Conservation (phyloP, 768 basidiomycete genomes). For the Rhodotorula diobovata region DNA sequence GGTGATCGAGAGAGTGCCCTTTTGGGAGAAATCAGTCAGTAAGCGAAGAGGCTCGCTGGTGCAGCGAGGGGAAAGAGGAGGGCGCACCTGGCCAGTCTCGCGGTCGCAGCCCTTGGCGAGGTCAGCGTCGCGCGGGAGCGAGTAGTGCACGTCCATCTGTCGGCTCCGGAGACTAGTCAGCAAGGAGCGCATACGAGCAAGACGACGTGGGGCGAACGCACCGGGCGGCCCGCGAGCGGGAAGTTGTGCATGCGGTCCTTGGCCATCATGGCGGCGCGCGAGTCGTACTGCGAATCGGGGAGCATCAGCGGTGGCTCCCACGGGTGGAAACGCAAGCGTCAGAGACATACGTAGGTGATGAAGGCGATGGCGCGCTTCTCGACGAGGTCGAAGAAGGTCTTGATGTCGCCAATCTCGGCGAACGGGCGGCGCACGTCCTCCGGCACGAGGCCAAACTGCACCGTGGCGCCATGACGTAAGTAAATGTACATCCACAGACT, state of each 20-base stretch:
- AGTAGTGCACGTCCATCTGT: conserved; percentile 98
- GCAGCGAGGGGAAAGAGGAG: not conserved
- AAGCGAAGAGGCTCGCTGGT: no score
- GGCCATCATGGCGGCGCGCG: conserved; percentile 87
- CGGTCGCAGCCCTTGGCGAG: conserved; percentile 57
- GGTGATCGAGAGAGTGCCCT: conserved; percentile 78
- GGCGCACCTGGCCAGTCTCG: conserved; percentile 73
- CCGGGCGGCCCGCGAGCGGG: conserved; percentile 79
- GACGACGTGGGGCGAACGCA: conserved; percentile 51
- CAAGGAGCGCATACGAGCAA: no score
- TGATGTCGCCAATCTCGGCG: conserved; percentile 90
- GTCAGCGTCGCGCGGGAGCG: conserved; percentile 82
- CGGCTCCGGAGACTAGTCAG: not conserved
- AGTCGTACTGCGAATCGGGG: conserved; percentile 63
- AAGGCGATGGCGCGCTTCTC: conserved; percentile 97
- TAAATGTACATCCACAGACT: no score
- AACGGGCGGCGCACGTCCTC: conserved; percentile 77
- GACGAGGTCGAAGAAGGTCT: conserved; percentile 94
- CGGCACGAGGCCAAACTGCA: conserved; percentile 35
- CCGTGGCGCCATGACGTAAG: not conserved
- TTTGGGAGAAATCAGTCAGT: conserved; percentile 37
- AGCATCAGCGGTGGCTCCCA: no score
- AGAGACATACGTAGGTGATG: conserved; percentile 82
- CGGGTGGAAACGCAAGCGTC: no score
- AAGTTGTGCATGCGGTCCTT: conserved; percentile 84